Evolutionary conservation across 257 asterid genomes (phyloP), one percentile per base, ranked within the genome.

Genomic region (Buddleja alternifolia): DNA sequence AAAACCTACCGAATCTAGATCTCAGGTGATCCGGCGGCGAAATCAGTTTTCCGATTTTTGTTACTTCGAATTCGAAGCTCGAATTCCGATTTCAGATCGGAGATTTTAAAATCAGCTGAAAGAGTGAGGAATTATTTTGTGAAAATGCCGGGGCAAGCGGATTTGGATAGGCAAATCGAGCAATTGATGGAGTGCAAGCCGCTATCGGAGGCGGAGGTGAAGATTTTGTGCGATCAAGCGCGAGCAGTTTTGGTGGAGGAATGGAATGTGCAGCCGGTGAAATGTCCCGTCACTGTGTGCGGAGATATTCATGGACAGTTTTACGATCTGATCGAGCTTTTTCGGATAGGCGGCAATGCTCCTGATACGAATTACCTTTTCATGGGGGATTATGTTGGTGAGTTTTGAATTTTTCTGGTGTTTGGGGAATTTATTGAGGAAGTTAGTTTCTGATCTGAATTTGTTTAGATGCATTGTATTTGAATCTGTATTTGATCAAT

Each of bases 331-430:
- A 81, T 91, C 71, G 97, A 91, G 85, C 95, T 91, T 39, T 91
- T 91, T 53, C 81, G 93, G 70, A 91, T 88, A 20, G 97, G 97
- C 10, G 97, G 97, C 59, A 86, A 80, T 37, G 76, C 96, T 62
- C 97, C 96, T 12, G 95, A 91, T 64, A 91, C 97, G 17, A 91
- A 91, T 78, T 91, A 91, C 59, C 96, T 91, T 42, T 91, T 91
- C 78, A 91, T 91, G 96, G 97, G 97, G 6, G 97, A 91, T 73
- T 91, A 91, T 48, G 97, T 91, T 46, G 96, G 97, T 88, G 75
- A 86, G 97, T 69, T 52, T 66, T 70, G 45, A 15, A 53, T 46
- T 37, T 23, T 14, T 48, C 3, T 17, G 23, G 9, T 47, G 48
- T 9, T 52, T 37, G 11, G 41, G 54, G 42, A 17, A 46, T 77